Evolutionary conservation across 352 stramenopile species (phyloP).

Genomic region (Pythium phragmiticola): DNA sequence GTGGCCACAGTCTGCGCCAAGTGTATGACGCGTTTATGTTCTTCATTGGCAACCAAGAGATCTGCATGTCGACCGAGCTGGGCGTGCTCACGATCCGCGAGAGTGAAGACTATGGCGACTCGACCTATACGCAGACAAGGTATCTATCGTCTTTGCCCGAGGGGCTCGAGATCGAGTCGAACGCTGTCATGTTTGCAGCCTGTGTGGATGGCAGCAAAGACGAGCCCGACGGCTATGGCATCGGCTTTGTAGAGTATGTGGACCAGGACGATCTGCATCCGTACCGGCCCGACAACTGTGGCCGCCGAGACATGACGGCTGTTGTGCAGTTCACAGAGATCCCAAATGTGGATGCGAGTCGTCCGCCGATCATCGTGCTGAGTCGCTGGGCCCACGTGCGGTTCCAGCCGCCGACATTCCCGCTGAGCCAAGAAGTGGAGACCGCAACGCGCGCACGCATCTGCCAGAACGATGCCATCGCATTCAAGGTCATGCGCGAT

Average conservation of each 20-base stretch:
- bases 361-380: background rate
- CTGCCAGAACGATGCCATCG: background rate
- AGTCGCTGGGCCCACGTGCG: slow-evolving; percentile 5
- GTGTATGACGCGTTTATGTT: slow-evolving; percentile 20
- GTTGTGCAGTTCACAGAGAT: slow-evolving; percentile 7
- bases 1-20: slow-evolving; percentile 17
- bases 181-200: slow-evolving; percentile 3
- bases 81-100: slow-evolving; percentile 20
- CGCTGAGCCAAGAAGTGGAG: slow-evolving; percentile 6
- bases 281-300: slow-evolving; percentile 12
- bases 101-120: slow-evolving; percentile 9
- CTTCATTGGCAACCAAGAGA: slow-evolving; percentile 17
- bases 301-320: slow-evolving; percentile 8
- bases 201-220: background rate
- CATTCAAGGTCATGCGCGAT: slow-evolving; percentile 18
- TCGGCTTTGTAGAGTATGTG: slow-evolving; percentile 14
- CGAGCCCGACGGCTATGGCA: slow-evolving; percentile 1
- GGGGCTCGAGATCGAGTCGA: slow-evolving; percentile 22
- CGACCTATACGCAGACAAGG: slow-evolving; percentile 8
- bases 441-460: background rate
- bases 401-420: slow-evolving; percentile 6
- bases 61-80: slow-evolving; percentile 12
- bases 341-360: background rate
- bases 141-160: slow-evolving; percentile 15
- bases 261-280: slow-evolving; percentile 19